Conservation (phyloP, 1,284 basidiomycete species). For the Apiotrichum veenhuisii region DNA sequence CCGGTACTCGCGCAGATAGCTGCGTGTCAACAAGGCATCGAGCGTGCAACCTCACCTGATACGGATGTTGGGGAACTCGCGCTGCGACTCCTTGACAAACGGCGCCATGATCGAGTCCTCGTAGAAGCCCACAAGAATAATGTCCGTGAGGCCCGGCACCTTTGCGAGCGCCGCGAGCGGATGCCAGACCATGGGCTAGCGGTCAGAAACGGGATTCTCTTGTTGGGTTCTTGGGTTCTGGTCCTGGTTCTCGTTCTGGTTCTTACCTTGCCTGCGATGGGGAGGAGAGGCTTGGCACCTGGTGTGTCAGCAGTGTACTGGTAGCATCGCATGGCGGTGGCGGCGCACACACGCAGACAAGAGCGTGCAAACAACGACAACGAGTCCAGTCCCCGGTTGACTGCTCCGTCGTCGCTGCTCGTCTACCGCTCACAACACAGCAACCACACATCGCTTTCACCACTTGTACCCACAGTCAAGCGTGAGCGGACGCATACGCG, state of each 20-base stretch:
- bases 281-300: conserved; percentile 52
- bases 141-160: conserved; percentile 51
- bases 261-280: conserved; percentile 51
- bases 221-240: too few species aligned
- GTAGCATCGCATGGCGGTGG: too few species aligned
- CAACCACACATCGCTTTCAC: too few species aligned
- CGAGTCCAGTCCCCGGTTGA: too few species aligned
- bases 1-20: conserved; percentile 54
- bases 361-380: too few species aligned
- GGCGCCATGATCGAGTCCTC: conserved; percentile 52
- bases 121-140: conserved; percentile 55
- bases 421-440: too few species aligned
- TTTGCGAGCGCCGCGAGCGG: conserved; percentile 52
- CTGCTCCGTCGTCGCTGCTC: too few species aligned
- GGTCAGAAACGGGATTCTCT: neutral
- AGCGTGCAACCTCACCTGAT: conserved; percentile 38
- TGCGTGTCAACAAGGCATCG: conserved; percentile 13
- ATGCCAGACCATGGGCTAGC: conserved; percentile 54
- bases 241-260: neutral
- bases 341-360: too few species aligned
- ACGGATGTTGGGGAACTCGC: conserved; percentile 53
- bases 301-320: conserved; percentile 6
- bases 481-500: conserved; percentile 53
- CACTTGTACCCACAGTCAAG: conserved; percentile 48
- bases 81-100: conserved; percentile 52